Conservation (phyloP, 129 eudicot genomes). For the Flaveria sonorensis region DNA sequence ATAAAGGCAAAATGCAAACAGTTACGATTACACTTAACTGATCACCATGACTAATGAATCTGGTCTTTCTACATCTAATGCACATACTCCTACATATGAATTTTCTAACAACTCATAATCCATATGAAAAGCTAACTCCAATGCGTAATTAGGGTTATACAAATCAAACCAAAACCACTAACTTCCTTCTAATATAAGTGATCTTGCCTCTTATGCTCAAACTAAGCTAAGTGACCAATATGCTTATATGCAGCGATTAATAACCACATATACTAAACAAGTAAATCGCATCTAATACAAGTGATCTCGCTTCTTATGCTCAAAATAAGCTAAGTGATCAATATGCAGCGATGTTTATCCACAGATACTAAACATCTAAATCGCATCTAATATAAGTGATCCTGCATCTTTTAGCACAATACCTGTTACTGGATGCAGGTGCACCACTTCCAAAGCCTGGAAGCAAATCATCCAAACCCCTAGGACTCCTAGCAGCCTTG, state of each 20-base stretch:
- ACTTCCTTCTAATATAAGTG: neutral
- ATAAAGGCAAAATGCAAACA: constrained; percentile 5
- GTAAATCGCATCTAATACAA: constrained; percentile 14
- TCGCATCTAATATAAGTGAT: neutral
- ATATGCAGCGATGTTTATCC: constrained; percentile 12
- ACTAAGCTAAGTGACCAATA: constrained; percentile 16
- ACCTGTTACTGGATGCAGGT: constrained; percentile 60
- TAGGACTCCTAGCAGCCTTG: constrained; percentile 28
- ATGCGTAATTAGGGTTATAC: neutral
- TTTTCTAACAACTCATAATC: constrained; percentile 4
- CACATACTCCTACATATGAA: constrained; percentile 9
- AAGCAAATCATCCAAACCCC: constrained; percentile 73
- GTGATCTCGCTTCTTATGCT: constrained; percentile 15
- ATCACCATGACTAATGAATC: constrained; percentile 2
- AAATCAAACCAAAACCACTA: constrained; percentile 10
- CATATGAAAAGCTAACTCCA: constrained; percentile 23
- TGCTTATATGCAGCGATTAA: neutral
- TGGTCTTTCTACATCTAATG: constrained; percentile 11
- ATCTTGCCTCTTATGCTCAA: constrained; percentile 16
- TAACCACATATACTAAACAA: constrained; percentile 18
- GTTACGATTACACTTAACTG: constrained; percentile 5
- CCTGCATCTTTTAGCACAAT: constrained; percentile 3
- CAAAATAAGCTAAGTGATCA: constrained; percentile 16
- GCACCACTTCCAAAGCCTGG: constrained; percentile 78
- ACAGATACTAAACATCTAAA: constrained; percentile 16